Evolutionary conservation across 176 grass and related monocot species (phyloP), one percentile per base, ranked within the genome.

Genomic region (Cenchrus fungigraminus): DNA sequence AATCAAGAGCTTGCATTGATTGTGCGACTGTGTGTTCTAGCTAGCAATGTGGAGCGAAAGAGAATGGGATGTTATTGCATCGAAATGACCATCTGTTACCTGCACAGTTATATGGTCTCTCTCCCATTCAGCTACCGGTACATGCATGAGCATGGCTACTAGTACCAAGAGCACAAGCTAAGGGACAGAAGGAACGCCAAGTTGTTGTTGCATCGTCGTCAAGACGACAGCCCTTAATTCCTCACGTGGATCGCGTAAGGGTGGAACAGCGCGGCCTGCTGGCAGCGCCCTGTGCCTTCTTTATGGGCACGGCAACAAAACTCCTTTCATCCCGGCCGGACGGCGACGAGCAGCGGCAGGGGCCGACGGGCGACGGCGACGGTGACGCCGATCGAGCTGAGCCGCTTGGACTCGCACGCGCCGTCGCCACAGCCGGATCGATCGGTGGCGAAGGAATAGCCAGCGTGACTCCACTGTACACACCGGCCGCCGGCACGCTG

Each of bases 241-340:
- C 28, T 64, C 71, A 78, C 56, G 37, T 79, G 80, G n/a, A 65
- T 54, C 11, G 86, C 80, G 20, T 88, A 83, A 88, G 79, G 80
- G 74, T 58, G 49, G 9, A 88, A 79, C 75, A 84, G 74, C 73
- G 71, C 31, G 45, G 65, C 57, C 67, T 83, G 80, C 37, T 40
- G 37, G 37, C 37, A 40, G 56, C 55, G 63, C 63, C 44, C 11
- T 8, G 68, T 8, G 69, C 66, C 84, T 40, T 77, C 69, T 84
- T 84, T 89, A 80, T 89, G 76, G 56, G 28, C 72, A 57, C 72
- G 52, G 20, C 82, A 81, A 69, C 87, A 68, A 68, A 80, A 77
- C 71, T 14, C 5, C 51, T 81, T 32, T 74, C 59, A 9, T 46
- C 77, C 22, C 22, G 61, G 63, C 76, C 12, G 56, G 65, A 6